phyloP scores from a whole-genome alignment of 768 basidiomycete genomes.

The Amanita rubescens region DNA sequence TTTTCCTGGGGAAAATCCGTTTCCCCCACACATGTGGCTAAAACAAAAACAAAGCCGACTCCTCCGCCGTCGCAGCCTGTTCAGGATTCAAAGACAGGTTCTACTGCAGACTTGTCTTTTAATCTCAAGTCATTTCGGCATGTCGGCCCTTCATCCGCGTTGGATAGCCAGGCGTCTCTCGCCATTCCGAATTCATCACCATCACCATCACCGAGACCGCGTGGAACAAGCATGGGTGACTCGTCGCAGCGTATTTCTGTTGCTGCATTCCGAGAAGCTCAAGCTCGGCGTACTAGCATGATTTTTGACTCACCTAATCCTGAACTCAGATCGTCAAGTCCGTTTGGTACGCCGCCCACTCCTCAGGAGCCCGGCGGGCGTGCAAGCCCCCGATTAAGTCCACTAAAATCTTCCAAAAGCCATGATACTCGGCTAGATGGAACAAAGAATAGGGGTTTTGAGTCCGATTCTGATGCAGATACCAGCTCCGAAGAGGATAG shows the following conservation, averaged over 20 bases:
- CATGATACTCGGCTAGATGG: slow-evolving; percentile 1
- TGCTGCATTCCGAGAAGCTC: slow-evolving; percentile 74
- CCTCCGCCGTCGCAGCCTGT: background rate
- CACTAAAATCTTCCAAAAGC: background rate
- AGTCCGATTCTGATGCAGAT: slow-evolving; percentile 24
- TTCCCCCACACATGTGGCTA: slow-evolving; percentile 10
- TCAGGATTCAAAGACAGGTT: slow-evolving; percentile 1
- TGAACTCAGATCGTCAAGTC: slow-evolving; percentile 36
- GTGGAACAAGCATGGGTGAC: slow-evolving; percentile 52
- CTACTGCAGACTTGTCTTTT: slow-evolving; percentile 28
- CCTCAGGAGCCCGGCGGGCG: slow-evolving; percentile 15
- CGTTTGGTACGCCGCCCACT: slow-evolving; percentile 13
- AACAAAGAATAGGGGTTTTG: slow-evolving; percentile 9
- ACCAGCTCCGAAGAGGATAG: slow-evolving; percentile 12
- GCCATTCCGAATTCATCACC: slow-evolving; percentile 41
- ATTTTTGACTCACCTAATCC: slow-evolving; percentile 57
- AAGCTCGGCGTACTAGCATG: slow-evolving; percentile 57
- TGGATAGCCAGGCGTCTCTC: slow-evolving; percentile 19
- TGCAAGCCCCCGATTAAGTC: slow-evolving; percentile 13
- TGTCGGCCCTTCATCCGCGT: slow-evolving; percentile 29
- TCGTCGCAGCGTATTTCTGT: slow-evolving; percentile 71
- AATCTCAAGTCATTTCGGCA: slow-evolving; percentile 73
- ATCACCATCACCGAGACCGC: slow-evolving; percentile 51
- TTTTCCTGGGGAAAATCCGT: slow-evolving; percentile 29
- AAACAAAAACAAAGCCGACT: slow-evolving; percentile 1